Evolutionary conservation across 2,329 filamentous ascomycete species (phyloP), one percentile per base, ranked within the genome.

Genomic region (Cryphonectria nitschkei): DNA sequence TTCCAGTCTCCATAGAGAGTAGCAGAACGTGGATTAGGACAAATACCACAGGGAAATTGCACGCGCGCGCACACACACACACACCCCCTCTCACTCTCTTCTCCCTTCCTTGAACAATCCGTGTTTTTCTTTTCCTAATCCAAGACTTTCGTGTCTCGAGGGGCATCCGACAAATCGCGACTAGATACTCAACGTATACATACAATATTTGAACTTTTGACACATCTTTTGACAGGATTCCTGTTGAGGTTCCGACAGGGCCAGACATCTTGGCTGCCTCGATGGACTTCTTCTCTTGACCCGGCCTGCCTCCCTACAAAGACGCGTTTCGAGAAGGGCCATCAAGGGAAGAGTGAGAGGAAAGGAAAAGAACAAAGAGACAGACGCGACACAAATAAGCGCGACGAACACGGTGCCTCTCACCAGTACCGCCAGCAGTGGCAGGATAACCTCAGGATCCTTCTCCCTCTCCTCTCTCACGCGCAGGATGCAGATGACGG

Each of bases 1-100:
- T 72, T 72, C 70, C 70, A 72, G 68, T 65, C 63, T 58, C 39
- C 29, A 1, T 29, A 52, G 43, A 58, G 62, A 61, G 34, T 50
- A 43, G 14, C 46, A 64, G 29, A 65, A 37, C 26, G 14, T 19
- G 66, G 50, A 37, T n/a, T 65, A 41, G 60, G 67, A 62, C 60
- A 65, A 65, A 69, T 43, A 67, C 29, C 63, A 65, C 32, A 54
- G n/a, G 63, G 26, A 37, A 52, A 46, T 46, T 64, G 37, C 9
- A 63, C 60, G 37, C 37, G 37, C 11, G 34, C 34, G 34, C 34
- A 22, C 16, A 22, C 43, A 1, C 43, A 6, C 16, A 11, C 22
- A 26, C 22, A 16, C 16, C 3, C 9, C 32, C 13, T 60, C 29
- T 19, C 46, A 46, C 8, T 67, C 19, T 39, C 41, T 14, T 26